Evolutionary conservation across 2,329 filamentous ascomycete genomes (phyloP), one percentile per base, ranked within the genome.

Genomic region (Diaporthe caulivora): DNA sequence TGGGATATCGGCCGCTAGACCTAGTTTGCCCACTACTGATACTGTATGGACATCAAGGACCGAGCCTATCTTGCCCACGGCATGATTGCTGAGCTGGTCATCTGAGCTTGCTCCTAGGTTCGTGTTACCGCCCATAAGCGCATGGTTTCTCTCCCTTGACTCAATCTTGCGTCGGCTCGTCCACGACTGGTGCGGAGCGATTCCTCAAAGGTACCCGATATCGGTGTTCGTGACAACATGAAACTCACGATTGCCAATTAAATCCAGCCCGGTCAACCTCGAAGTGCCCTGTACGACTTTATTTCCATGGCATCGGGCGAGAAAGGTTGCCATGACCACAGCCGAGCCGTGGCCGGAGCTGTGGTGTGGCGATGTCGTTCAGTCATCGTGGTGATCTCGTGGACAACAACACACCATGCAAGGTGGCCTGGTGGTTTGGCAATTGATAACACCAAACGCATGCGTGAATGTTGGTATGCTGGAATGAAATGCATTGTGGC

Each of bases 41-140:
- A 51, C 44, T 65, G 44, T 49, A 34, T 49, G 31, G 29, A 34
- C 62, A 49, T 37, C 44, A 34, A 31, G 62, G 18, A 18, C 62
- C 21, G 62, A 65, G 62, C 44, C 62, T 65, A 65, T 65, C 44
- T 65, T 65, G 62, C 44, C 44, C 31, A 37, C 62, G 62, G 62
- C 62, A 65, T 51, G n/a, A 65, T 53, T 51, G 21, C 44, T 65
- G 13, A 26, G 42, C 44, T 65, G 62, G 62, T 65, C 62, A 51
- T 18, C 42, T 65, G 62, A 65, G 44, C 62, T 37, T 65, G 29
- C 29, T 51, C 51, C 5, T 51, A 31, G n/a, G 29, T 34, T 65
- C 13, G 44, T 65, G 42, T 51, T 34, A 65, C 62, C 26, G 62
- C 7, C n/a, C 62, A 37, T 26, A 29, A 26, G 29, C 44, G 13